These are phyloP conservation scores for Pseudohyphozyma bogoriensis DNA, from an alignment of 768 basidiomycete genomes.

Conservation along the genomic window DNA sequence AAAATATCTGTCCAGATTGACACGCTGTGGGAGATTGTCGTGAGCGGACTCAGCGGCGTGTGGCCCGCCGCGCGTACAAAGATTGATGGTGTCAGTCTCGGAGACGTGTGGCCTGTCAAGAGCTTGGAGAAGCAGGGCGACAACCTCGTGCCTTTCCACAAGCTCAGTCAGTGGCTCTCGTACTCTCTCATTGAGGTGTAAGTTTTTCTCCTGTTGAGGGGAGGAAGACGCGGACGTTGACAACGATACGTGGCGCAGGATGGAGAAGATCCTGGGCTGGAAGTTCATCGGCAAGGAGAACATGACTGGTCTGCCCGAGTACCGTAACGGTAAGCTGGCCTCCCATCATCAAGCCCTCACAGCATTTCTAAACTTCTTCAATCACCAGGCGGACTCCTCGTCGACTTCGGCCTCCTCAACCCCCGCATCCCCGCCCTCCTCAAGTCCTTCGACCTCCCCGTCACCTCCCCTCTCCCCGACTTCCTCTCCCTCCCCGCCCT, in stretches of 20 bases:
- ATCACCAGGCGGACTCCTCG: slow-evolving; percentile 63
- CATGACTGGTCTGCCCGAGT: slow-evolving; percentile 89
- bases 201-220: neutral
- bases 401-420: slow-evolving; percentile 70
- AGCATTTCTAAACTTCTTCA: neutral
- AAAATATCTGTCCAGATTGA: slow-evolving; percentile 51
- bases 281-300: slow-evolving; percentile 67
- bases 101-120: slow-evolving; percentile 87
- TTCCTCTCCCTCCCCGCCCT: slow-evolving; percentile 53
- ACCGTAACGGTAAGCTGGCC: slow-evolving; percentile 67
- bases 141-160: slow-evolving; percentile 85
- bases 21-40: slow-evolving; percentile 68
- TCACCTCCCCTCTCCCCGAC: slow-evolving; percentile 31
- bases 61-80: slow-evolving; percentile 67
- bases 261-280: slow-evolving; percentile 70
- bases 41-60: slow-evolving; percentile 71
- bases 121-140: slow-evolving; percentile 43
- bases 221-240: too few relatives aligned
- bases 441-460: slow-evolving; percentile 40
- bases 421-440: slow-evolving; percentile 54
- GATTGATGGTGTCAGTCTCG: slow-evolving; percentile 60
- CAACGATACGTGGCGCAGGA: slow-evolving; percentile 41
- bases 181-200: slow-evolving; percentile 53
- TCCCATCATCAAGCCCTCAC: neutral
- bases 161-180: slow-evolving; percentile 86